Evolutionary conservation across 1,284 basidiomycete species (phyloP).

Genomic region (Exobasidium cylindrosporum): DNA sequence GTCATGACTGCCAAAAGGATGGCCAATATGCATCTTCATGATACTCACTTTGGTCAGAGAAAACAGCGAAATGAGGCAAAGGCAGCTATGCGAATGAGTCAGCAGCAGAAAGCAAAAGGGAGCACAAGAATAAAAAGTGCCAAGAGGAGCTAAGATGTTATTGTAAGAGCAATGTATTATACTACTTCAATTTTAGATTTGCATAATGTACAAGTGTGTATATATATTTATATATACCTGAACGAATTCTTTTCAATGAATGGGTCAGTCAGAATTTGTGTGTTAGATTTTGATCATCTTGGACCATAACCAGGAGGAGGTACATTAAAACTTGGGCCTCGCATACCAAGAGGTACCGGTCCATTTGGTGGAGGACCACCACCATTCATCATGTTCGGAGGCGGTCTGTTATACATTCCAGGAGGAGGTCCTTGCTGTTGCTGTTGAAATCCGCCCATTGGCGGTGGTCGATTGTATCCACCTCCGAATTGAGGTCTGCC

Average conservation of each 20-base stretch:
- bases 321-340: constrained; percentile 1
- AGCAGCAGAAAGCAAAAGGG: neutral
- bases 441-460: constrained; percentile 1
- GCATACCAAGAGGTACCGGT: constrained; percentile 6
- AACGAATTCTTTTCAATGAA: neutral
- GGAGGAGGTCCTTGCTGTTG: neutral
- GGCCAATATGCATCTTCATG: constrained; percentile 82
- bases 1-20: constrained; percentile 89
- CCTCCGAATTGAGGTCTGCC: constrained; percentile 5
- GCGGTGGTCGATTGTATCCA: constrained; percentile 5
- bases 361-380: constrained; percentile 2
- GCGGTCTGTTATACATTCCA: neutral
- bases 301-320: constrained; percentile 12
- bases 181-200: neutral
- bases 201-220: neutral
- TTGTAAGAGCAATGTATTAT: neutral
- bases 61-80: constrained; percentile 76
- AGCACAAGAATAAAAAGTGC: neutral
- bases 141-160: neutral
- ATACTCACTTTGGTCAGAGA: constrained; percentile 82
- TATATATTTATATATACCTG: neutral
- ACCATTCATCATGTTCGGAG: constrained; percentile 9
- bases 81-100: constrained; percentile 18
- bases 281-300: constrained; percentile 1
- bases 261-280: no score